Evolutionary conservation across 23 red algal genomes (phyloP).

Genomic region (Gracilariopsis chorda): DNA sequence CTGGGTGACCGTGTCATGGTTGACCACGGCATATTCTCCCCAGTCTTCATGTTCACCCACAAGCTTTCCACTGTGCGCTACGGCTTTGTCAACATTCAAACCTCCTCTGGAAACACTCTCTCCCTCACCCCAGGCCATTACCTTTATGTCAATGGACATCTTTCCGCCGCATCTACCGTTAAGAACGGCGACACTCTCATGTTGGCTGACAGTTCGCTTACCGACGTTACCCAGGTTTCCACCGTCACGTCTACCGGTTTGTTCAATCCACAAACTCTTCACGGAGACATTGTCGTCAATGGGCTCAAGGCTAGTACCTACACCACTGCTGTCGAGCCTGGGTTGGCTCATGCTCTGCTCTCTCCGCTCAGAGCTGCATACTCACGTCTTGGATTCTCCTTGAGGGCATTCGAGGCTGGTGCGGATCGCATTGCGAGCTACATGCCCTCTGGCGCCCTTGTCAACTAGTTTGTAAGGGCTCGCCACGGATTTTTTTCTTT

Average conservation of each 20-base stretch:
- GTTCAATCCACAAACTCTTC: slow-evolving; percentile 85
- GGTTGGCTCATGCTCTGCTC: slow-evolving; percentile 70
- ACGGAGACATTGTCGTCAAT: slow-evolving; percentile 76
- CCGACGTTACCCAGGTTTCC: slow-evolving; percentile 16
- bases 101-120: slow-evolving; percentile 28
- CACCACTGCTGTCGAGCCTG: slow-evolving; percentile 58
- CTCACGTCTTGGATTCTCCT: slow-evolving; percentile 19
- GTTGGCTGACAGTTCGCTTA: slow-evolving; percentile 29
- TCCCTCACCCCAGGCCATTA: slow-evolving; percentile 62
- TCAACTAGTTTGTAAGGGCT: no score
- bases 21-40: slow-evolving; percentile 14
- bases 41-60: slow-evolving; percentile 80
- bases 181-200: slow-evolving; percentile 37
- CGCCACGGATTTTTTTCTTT: background rate
- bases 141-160: slow-evolving; percentile 61
- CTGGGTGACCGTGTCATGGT: slow-evolving; percentile 67
- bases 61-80: slow-evolving; percentile 10
- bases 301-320: slow-evolving; percentile 61
- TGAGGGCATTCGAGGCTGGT: slow-evolving; percentile 42
- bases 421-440: slow-evolving; percentile 26
- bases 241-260: slow-evolving; percentile 22
- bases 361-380: slow-evolving; percentile 58
- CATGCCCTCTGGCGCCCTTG: slow-evolving; percentile 37
- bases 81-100: slow-evolving; percentile 36
- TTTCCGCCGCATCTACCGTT: slow-evolving; percentile 46